A percentile compares a stretch with the other conserved stretches of the same genome.
Evolutionary conservation across 164 flowering plant species (phyloP).

Genomic region (Brasenia schreberi): DNA sequence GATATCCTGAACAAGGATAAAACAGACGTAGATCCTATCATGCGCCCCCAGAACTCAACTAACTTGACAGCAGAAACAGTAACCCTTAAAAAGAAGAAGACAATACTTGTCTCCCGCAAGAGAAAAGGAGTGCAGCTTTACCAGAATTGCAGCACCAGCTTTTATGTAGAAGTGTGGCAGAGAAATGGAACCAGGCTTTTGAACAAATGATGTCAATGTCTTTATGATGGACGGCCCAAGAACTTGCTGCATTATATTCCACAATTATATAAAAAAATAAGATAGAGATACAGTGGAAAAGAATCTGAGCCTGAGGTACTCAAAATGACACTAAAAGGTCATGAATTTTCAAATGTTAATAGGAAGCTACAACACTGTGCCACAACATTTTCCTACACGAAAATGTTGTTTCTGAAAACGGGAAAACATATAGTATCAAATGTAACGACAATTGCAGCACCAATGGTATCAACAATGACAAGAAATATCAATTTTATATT

Average conservation of each 20-base stretch:
- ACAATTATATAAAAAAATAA: background rate
- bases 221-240: conserved; percentile 52
- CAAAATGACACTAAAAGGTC: background rate
- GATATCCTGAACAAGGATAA: conserved; percentile 41
- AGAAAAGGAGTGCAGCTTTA: conserved; percentile 9
- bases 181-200: conserved; percentile 46
- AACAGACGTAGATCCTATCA: conserved; percentile 2
- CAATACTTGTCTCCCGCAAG: background rate
- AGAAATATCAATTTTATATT: too few relatives aligned
- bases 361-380: too few relatives aligned
- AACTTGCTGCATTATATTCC: conserved; percentile 33
- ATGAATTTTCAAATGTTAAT: too few relatives aligned
- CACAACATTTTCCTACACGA: too few relatives aligned
- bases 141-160: conserved; percentile 73
- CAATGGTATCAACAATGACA: too few relatives aligned
- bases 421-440: too few relatives aligned
- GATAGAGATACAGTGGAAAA: background rate
- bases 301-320: background rate
- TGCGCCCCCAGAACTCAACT: background rate
- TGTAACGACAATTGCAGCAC: too few relatives aligned
- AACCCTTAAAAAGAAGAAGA: background rate
- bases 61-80: background rate
- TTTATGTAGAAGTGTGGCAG: conserved; percentile 50
- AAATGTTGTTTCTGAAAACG: too few relatives aligned
- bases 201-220: conserved; percentile 37